A percentile compares a stretch with the other conserved stretches of the same genome.
Conservation (phyloP, 345 rosid genomes). For the Brassica carinata region DNA sequence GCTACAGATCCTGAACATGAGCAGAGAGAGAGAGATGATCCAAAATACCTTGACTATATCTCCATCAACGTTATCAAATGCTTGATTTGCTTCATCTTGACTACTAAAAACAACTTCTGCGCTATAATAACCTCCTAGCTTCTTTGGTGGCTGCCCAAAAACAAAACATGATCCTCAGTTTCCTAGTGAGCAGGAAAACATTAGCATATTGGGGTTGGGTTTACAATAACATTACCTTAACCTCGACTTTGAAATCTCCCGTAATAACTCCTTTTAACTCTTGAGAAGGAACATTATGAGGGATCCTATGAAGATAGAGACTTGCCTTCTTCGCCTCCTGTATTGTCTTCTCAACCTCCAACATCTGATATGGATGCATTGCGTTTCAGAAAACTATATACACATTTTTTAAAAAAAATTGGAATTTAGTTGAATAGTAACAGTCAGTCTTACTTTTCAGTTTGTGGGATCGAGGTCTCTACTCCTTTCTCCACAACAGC, state of each 20-base stretch:
- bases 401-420: not conserved
- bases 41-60: conserved; percentile 51
- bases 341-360: conserved; percentile 39
- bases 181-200: not conserved
- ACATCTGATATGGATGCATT: conserved; percentile 44
- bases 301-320: conserved; percentile 69
- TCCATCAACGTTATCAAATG: conserved; percentile 60
- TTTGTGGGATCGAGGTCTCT: too few relatives aligned
- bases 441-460: too few relatives aligned
- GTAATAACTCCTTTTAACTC: conserved; percentile 52
- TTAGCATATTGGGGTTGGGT: not conserved
- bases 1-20: conserved; percentile 9
- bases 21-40: conserved; percentile 1
- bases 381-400: not conserved
- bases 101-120: conserved; percentile 54
- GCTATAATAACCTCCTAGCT: conserved; percentile 49
- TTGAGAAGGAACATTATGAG: conserved; percentile 50
- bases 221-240: conserved; percentile 49
- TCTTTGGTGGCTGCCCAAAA: conserved; percentile 56
- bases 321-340: conserved; percentile 41
- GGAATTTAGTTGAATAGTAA: too few relatives aligned
- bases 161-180: conserved; percentile 19
- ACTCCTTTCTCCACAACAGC: too few relatives aligned
- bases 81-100: conserved; percentile 61
- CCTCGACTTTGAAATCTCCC: conserved; percentile 54